Conservation (phyloP, 257 asterid genomes). For the Solanum habrochaites region DNA sequence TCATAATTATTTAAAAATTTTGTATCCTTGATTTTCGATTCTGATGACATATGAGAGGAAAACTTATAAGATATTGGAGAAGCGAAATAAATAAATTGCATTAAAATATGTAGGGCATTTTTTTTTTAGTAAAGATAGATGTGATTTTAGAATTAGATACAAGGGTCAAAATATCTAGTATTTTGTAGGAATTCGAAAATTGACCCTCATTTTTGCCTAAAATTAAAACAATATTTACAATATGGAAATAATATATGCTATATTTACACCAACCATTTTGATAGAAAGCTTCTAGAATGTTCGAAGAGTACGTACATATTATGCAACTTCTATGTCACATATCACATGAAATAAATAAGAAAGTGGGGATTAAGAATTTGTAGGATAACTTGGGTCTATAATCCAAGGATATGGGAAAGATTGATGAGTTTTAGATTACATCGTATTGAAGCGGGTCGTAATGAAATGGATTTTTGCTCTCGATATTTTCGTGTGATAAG, state of each 20-base stretch:
- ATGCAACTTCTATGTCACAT: not conserved
- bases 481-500: not conserved
- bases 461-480: not conserved
- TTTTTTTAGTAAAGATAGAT: not conserved
- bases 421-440: not conserved
- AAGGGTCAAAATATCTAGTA: not conserved
- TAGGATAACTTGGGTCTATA: not conserved
- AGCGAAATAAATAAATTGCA: no score
- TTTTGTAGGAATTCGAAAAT: not conserved
- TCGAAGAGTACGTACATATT: not conserved
- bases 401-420: not conserved
- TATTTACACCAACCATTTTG: no score
- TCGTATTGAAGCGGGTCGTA: not conserved
- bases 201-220: not conserved
- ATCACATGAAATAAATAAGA: not conserved
- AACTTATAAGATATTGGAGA: no score
- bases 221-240: not conserved
- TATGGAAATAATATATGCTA: not conserved
- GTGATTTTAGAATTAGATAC: not conserved
- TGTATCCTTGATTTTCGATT: not conserved
- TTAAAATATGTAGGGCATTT: no score
- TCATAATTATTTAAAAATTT: no score
- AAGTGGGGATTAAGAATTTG: not conserved
- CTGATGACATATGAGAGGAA: no score
- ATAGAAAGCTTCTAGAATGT: not conserved